Percentiles rank a stretch among this genome's conserved stretches.
phyloP scores from a whole-genome alignment of 169 alveolate genomes.

The Plasmodium billcollinsi region DNA sequence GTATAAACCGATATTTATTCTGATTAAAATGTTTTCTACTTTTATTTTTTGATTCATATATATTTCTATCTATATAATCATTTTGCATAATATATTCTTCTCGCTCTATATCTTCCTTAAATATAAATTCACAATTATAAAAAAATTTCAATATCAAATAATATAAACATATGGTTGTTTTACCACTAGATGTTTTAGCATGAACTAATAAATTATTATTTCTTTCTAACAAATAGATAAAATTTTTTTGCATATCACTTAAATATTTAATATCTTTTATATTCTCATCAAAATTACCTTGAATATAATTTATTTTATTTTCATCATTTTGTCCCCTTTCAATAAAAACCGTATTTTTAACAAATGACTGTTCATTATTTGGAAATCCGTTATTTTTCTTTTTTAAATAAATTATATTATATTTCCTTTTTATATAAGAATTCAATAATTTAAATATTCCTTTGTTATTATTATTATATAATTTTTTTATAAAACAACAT shows the following conservation, averaged over 20 bases:
- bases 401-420: constrained; percentile 14
- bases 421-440: background rate
- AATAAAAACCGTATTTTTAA: constrained; percentile 54
- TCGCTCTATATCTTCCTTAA: constrained; percentile 62
- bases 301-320: constrained; percentile 46
- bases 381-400: constrained; percentile 3
- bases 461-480: background rate
- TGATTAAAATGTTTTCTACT: background rate
- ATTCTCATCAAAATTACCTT: constrained; percentile 12
- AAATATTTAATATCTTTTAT: constrained; percentile 48
- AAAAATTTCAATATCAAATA: constrained; percentile 53
- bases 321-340: constrained; percentile 21
- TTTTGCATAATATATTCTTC: constrained; percentile 24
- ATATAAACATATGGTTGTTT: constrained; percentile 65
- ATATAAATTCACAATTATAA: constrained; percentile 59
- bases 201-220: constrained; percentile 61
- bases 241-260: constrained; percentile 64
- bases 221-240: constrained; percentile 53
- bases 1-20: constrained; percentile 45
- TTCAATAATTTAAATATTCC: background rate
- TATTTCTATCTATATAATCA: background rate
- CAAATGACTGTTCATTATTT: background rate
- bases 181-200: constrained; percentile 75
- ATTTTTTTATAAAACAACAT: too few relatives aligned
- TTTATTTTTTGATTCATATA: constrained; percentile 10